Percentiles rank a stretch among this genome's conserved stretches.
These are phyloP conservation scores for Apiospora pterosperma DNA, from an alignment of 2,329 filamentous ascomycete genomes.

Conservation along the genomic window DNA sequence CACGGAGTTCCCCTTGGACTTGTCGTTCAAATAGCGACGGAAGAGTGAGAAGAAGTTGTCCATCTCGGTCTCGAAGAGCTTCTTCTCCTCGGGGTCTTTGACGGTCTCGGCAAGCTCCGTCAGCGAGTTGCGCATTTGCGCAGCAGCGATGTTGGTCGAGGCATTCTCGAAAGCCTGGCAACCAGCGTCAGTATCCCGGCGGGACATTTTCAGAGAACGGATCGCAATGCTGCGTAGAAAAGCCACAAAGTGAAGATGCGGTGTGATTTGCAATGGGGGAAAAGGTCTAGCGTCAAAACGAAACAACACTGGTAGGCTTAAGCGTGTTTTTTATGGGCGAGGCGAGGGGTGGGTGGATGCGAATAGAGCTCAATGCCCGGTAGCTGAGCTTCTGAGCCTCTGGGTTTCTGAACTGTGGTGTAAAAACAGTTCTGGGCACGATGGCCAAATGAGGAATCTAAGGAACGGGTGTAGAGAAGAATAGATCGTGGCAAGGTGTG, in stretches of 20 bases:
- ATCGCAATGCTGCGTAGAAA: not conserved
- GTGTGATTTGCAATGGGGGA: not conserved
- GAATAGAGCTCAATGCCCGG: not conserved
- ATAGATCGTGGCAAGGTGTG: not conserved
- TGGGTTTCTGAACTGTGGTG: not conserved
- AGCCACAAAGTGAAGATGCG: not conserved
- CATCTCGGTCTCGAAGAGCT: conserved; percentile 99
- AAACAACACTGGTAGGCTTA: not conserved
- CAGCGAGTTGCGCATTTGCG: conserved; percentile 97
- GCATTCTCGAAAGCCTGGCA: conserved; percentile 96
- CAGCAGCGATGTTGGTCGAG: conserved; percentile 94
- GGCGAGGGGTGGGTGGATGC: not conserved
- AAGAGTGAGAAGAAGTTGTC: conserved; percentile 99
- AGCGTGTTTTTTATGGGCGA: not conserved
- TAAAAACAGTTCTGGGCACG: not conserved
- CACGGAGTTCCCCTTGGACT: conserved; percentile 94
- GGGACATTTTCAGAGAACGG: conserved; percentile 1
- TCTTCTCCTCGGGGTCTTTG: conserved; percentile 74
- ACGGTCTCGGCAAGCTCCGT: conserved; percentile 91
- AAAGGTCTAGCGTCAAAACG: not conserved
- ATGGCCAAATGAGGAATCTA: not conserved
- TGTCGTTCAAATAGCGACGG: conserved; percentile 96
- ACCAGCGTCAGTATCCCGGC: conserved; percentile 7
- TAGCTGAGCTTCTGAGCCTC: too few relatives aligned
- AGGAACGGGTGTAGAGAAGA: not conserved